A percentile compares a stretch with the other conserved stretches of the same genome.
phyloP scores from a whole-genome alignment of 352 stramenopile species.

The Halophytophthora batemanensis region DNA sequence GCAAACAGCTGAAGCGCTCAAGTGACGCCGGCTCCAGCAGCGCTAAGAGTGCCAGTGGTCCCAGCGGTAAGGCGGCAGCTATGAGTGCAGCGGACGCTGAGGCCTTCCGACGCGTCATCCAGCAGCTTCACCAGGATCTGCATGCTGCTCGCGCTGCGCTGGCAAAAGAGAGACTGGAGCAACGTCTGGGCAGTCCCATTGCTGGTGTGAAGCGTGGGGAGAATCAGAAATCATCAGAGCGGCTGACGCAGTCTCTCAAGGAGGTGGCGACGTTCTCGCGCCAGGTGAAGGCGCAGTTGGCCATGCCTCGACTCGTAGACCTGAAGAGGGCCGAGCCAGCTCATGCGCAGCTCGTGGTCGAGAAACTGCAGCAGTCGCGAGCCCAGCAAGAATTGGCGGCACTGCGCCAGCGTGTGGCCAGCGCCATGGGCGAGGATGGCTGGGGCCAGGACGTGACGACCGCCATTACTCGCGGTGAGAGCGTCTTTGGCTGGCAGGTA shows the following conservation, averaged over 20 bases:
- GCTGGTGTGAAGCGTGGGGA: conserved; percentile 3
- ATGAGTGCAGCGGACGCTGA: conserved; percentile 47
- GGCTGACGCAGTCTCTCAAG: conserved; percentile 33
- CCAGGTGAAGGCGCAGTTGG: conserved; percentile 53
- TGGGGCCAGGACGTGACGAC: conserved; percentile 57
- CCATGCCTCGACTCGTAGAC: conserved; percentile 70
- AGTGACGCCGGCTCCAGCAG: conserved; percentile 39
- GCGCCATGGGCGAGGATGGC: conserved; percentile 40
- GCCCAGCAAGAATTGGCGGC: conserved; percentile 31
- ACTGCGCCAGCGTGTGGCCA: conserved; percentile 44
- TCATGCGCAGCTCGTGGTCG: conserved; percentile 43
- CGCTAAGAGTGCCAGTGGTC: conserved; percentile 15
- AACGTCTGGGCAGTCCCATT: conserved; percentile 36
- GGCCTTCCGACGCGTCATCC: conserved; percentile 57
- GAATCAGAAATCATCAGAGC: conserved; percentile 25
- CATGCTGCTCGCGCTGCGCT: conserved; percentile 45
- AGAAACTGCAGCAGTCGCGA: conserved; percentile 52
- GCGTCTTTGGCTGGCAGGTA: conserved; percentile 71
- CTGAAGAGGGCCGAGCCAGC: conserved; percentile 29
- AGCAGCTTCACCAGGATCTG: conserved; percentile 52
- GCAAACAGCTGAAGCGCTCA: conserved; percentile 74
- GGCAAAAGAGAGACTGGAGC: conserved; percentile 59
- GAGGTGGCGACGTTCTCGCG: conserved; percentile 48
- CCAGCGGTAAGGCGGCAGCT: conserved; percentile 24
- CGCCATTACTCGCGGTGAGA: conserved; percentile 59